phyloP scores from a whole-genome alignment of 306 rosid species.

The Sophora flavescens region DNA sequence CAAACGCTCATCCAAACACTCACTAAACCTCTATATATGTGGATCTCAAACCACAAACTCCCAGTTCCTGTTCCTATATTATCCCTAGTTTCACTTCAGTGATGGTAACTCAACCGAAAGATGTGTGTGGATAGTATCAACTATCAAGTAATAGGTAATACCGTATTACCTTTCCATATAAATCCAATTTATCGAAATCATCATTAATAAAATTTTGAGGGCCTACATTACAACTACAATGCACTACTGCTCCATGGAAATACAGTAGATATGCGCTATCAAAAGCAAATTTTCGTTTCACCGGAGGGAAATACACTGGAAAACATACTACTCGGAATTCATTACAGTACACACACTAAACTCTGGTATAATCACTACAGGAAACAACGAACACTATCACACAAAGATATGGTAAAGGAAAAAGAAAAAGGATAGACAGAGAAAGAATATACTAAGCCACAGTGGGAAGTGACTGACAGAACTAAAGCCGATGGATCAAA shows the following conservation, averaged over 20 bases:
- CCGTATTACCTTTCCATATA: no score
- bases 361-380: conserved; percentile 33
- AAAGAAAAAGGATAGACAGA: conserved; percentile 22
- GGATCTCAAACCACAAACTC: neutral
- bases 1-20: no score
- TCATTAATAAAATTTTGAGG: neutral
- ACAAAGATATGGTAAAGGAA: conserved; percentile 11
- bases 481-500: conserved; percentile 41
- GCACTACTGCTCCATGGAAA: neutral
- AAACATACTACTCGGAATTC: conserved; percentile 24
- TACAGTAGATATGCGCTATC: conserved; percentile 30
- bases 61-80: neutral
- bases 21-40: no score
- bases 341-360: conserved; percentile 31
- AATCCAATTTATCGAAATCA: neutral
- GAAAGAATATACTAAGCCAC: conserved; percentile 54
- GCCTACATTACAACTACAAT: conserved; percentile 7
- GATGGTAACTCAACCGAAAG: neutral
- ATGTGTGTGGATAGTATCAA: neutral
- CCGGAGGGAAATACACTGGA: conserved; percentile 11
- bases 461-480: conserved; percentile 34
- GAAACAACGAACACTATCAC: conserved; percentile 35
- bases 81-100: neutral
- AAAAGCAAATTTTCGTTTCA: conserved; percentile 24
- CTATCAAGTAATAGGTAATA: neutral